These are phyloP conservation scores for Hansenula lynferdii DNA, from an alignment of 1,139 yeast species.

Conservation along the genomic window DNA sequence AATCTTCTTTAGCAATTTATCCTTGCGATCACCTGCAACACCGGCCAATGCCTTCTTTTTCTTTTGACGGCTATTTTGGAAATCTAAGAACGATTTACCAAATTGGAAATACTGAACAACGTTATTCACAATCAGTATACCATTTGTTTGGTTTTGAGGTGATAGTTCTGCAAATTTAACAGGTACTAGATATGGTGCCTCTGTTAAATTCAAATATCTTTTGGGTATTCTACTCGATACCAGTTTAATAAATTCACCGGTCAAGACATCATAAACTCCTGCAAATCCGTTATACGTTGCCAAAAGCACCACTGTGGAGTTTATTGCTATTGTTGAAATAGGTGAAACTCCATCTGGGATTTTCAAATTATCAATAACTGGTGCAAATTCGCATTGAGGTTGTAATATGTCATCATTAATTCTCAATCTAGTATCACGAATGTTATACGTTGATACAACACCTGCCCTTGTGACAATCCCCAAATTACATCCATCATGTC, in stretches of 20 bases:
- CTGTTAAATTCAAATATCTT: slow-evolving; percentile 29
- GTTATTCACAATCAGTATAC: slow-evolving; percentile 51
- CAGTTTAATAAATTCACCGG: slow-evolving; percentile 50
- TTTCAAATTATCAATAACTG: slow-evolving; percentile 26
- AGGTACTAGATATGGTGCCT: slow-evolving; percentile 28
- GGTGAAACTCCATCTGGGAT: slow-evolving; percentile 24
- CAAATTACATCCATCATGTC: slow-evolving; percentile 49
- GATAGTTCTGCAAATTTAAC: slow-evolving; percentile 40
- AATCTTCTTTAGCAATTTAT: slow-evolving; percentile 21
- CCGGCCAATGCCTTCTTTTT: slow-evolving; percentile 25
- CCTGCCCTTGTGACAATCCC: slow-evolving; percentile 38
- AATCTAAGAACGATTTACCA: slow-evolving; percentile 35
- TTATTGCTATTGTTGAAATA: slow-evolving; percentile 36
- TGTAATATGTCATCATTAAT: slow-evolving; percentile 20
- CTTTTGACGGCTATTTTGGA: slow-evolving; percentile 6
- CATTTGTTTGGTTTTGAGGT: slow-evolving; percentile 41
- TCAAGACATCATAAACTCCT: slow-evolving; percentile 56
- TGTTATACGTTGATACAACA: slow-evolving; percentile 33
- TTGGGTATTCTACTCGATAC: slow-evolving; percentile 44
- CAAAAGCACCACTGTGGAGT: slow-evolving; percentile 42
- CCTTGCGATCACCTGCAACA: slow-evolving; percentile 15
- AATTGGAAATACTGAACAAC: slow-evolving; percentile 59
- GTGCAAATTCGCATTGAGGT: slow-evolving; percentile 23
- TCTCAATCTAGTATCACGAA: slow-evolving; percentile 28
- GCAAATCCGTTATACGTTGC: slow-evolving; percentile 64